Percentiles rank a stretch among this genome's conserved stretches.
Evolutionary conservation across 1,139 yeast species (phyloP).

Genomic region (Diutina ranongensis): DNA sequence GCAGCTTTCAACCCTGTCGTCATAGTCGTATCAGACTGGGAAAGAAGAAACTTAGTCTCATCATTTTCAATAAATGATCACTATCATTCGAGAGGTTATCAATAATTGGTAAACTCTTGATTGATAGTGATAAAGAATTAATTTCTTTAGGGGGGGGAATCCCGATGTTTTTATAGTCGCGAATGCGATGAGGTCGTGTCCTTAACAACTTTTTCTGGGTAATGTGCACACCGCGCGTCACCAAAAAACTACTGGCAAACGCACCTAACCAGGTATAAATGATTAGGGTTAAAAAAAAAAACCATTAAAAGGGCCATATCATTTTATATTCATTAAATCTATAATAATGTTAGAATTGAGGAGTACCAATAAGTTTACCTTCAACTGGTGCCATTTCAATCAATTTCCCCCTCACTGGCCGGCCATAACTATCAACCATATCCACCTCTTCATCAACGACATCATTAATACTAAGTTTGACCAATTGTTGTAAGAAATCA

Average conservation of each 20-base stretch:
- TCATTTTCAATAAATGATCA: conserved; percentile 36
- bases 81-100: background rate
- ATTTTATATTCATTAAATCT: no score
- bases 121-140: background rate
- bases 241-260: no score
- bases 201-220: no score
- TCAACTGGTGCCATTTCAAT: background rate
- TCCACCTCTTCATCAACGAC: background rate
- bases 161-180: background rate
- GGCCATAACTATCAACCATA: background rate
- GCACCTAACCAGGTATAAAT: no score
- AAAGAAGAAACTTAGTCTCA: conserved; percentile 62
- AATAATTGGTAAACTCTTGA: background rate
- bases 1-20: conserved; percentile 70
- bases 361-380: background rate
- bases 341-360: background rate
- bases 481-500: conserved; percentile 65
- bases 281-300: no score
- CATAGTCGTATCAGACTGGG: conserved; percentile 82
- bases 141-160: background rate
- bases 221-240: no score
- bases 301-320: no score
- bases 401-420: conserved; percentile 3
- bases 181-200: conserved; percentile 4
- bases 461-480: background rate